Conservation (phyloP, 225 moss, liverwort and hornwort genomes). For the Antitrichia curtipendula region DNA sequence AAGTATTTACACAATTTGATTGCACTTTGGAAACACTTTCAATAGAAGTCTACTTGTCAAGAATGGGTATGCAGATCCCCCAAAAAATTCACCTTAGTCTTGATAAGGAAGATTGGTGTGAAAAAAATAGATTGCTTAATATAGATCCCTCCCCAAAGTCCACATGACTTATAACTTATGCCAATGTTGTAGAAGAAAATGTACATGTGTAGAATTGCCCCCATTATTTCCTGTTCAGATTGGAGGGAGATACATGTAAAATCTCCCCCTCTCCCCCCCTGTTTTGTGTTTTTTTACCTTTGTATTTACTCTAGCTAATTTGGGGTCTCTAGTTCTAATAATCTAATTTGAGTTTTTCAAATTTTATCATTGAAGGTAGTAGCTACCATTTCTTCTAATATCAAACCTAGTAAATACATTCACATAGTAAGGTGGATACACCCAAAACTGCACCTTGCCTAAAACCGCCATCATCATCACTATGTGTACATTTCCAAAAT, state of each 20-base stretch:
- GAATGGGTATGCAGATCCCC: too few relatives aligned
- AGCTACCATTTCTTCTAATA: not conserved
- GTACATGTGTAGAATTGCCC: not conserved
- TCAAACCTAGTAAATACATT: too few relatives aligned
- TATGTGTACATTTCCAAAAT: too few relatives aligned
- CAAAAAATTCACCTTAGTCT: too few relatives aligned
- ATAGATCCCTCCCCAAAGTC: too few relatives aligned
- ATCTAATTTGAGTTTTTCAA: not conserved
- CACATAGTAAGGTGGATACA: too few relatives aligned
- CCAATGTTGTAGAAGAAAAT: not conserved
- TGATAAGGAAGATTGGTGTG: rapidly evolving
- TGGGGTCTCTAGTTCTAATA: not conserved
- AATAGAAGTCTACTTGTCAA: not conserved
- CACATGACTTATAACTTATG: not conserved
- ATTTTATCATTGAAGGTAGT: not conserved
- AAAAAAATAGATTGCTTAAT: not conserved
- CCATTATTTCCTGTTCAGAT: not conserved
- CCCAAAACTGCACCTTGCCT: too few relatives aligned
- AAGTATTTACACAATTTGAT: not conserved
- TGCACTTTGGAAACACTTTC: not conserved
- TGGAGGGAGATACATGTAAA: not conserved
- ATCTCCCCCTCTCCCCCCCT: too few relatives aligned
- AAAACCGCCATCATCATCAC: too few relatives aligned
- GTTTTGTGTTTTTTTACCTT: not conserved
- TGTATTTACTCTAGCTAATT: not conserved